Base-by-base conservation (phyloP, 257 asterid genomes). In the Nicotiana knightiana region DNA sequence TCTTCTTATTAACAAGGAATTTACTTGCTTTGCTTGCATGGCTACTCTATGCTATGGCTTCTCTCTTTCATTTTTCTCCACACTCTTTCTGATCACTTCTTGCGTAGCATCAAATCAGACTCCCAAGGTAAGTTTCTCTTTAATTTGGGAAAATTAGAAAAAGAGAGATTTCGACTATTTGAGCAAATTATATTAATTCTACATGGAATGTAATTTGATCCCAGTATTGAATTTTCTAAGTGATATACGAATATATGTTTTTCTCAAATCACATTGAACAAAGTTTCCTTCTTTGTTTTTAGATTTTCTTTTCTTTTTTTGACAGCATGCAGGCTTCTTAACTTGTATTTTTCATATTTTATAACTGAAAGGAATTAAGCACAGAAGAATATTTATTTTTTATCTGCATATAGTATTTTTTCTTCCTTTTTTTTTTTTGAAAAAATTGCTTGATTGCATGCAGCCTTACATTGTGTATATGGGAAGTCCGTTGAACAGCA, bases 401-500 rank as follows among this genome's bases (percentile, higher is more conserved):
- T 2, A 51, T 51, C 55, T 51, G 15, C 55, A 51, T 11, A 12
- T 11, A 51, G 55, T 51, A 12, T 12, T 51, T 11, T 48, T 48
- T 15, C 54, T 48, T 51, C 54, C 1, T 10, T 12, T 48, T 10
- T 55, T 17, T 53, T 10, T 54, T 54, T 54, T 54, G 2, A 5
- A 1, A 3, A 15, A 6, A 15, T 55, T 55, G 62, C 24, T 13
- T 33, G 59, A 39, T 73, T n/a, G 53, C 62, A 73, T 73, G 93
- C 93, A 93, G 97, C 93, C 93, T 81, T 90, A 93, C 88, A 86
- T 93, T 64, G 92, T 90, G 30, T 93, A 93, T 39, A 89, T 93
- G 97, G 97, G 97, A 63, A 89, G 96, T 88, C 87, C 90, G 59
- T 83, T 84, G n/a, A 82, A 82, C 64, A 66, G 54, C 33, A 67